Conservation (phyloP, 768 basidiomycete species). For the Kwoniella shandongensis region DNA sequence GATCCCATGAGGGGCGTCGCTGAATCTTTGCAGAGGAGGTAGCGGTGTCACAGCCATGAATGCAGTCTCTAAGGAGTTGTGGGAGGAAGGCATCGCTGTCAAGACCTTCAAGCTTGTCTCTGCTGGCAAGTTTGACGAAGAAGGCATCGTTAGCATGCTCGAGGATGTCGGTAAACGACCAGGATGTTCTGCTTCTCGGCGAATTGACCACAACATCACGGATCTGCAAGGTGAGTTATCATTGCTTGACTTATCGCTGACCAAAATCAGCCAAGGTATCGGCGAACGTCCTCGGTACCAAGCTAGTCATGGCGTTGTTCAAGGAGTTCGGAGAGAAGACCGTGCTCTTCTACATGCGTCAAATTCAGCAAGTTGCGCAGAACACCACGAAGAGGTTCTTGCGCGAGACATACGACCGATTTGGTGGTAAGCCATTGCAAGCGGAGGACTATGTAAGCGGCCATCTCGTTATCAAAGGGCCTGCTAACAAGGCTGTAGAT, state of each 20-base stretch:
- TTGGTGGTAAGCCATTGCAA: constrained; percentile 53
- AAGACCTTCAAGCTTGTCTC: constrained; percentile 89
- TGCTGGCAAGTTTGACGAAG: constrained; percentile 73
- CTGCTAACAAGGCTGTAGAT: too few species aligned
- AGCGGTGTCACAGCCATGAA: constrained; percentile 93
- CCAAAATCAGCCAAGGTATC: constrained; percentile 26
- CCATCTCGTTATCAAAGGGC: constrained; percentile 15
- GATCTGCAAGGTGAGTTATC: constrained; percentile 40
- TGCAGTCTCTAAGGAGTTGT: constrained; percentile 84
- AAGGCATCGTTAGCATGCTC: constrained; percentile 75
- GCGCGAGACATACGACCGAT: constrained; percentile 26
- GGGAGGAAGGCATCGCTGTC: constrained; percentile 94
- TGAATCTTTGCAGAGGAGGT: constrained; percentile 24
- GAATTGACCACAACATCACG: constrained; percentile 45
- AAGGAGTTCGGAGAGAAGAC: constrained; percentile 55
- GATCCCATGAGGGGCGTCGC: constrained; percentile 5
- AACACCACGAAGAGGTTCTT: constrained; percentile 43
- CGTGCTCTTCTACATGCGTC: constrained; percentile 40
- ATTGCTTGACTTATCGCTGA: neutral
- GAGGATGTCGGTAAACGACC: constrained; percentile 57
- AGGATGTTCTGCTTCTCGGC: constrained; percentile 39
- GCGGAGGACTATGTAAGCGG: constrained; percentile 66
- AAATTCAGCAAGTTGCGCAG: constrained; percentile 42
- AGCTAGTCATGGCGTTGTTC: constrained; percentile 66
- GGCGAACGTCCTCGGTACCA: constrained; percentile 55